Evolutionary conservation across 2,329 filamentous ascomycete genomes (phyloP).

Genomic region (Monilinia aucupariae): DNA sequence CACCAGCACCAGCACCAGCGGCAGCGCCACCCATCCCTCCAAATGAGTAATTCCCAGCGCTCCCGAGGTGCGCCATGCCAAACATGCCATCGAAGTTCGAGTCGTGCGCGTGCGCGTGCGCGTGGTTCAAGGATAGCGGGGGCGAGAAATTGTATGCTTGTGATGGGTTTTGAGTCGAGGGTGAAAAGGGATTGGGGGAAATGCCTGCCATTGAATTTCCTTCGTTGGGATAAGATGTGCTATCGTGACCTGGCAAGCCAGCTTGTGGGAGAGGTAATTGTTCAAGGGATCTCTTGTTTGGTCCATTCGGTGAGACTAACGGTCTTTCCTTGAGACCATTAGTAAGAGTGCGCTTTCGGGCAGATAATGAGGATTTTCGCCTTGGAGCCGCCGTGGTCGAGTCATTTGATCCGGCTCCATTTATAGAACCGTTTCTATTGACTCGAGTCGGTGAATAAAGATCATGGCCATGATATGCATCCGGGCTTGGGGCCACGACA

Average conservation of each 20-base stretch:
- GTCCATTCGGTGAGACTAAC: slow-evolving; percentile 31
- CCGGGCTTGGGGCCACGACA: slow-evolving; percentile 51
- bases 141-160: slow-evolving; percentile 21
- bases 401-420: slow-evolving; percentile 19
- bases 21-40: slow-evolving; percentile 46
- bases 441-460: slow-evolving; percentile 41
- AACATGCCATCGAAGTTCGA: slow-evolving; percentile 56
- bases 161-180: slow-evolving; percentile 21
- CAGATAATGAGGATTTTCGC: slow-evolving; percentile 24
- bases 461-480: slow-evolving; percentile 48
- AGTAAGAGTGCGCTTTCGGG: slow-evolving; percentile 37
- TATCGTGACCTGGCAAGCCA: neutral
- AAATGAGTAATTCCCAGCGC: slow-evolving; percentile 39
- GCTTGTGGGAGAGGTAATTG: slow-evolving; percentile 14
- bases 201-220: slow-evolving; percentile 11
- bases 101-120: slow-evolving; percentile 23
- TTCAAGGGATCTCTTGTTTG: neutral
- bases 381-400: neutral
- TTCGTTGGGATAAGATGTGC: neutral
- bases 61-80: slow-evolving; percentile 47
- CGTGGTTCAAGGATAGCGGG: slow-evolving; percentile 25
- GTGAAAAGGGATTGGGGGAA: slow-evolving; percentile 33
- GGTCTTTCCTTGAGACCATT: slow-evolving; percentile 31
- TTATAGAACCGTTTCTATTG: slow-evolving; percentile 33
- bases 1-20: too few relatives aligned